Evolutionary conservation across 345 rosid species (phyloP).

Genomic region (Streptanthus diversifolius): DNA sequence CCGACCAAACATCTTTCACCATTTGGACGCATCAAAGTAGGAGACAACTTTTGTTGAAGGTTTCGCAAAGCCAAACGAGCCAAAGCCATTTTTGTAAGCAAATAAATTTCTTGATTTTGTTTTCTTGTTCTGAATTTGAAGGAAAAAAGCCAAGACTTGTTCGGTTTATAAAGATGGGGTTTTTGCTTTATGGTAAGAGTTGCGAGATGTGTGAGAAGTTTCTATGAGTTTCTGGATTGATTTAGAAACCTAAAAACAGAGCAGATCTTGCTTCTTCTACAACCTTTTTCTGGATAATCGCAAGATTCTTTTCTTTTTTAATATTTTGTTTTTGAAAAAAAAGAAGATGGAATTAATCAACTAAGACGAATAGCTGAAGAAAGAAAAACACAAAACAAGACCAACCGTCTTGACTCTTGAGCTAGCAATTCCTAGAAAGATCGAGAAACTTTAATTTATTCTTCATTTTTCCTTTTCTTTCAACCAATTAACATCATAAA

Average conservation of each 20-base stretch:
- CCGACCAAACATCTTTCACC: constrained; percentile 22
- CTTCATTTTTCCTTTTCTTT: not conserved
- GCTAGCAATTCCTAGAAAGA: constrained; percentile 9
- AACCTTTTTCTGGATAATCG: constrained; percentile 19
- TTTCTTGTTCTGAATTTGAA: not conserved
- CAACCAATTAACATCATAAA: not conserved
- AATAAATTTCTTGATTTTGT: not conserved
- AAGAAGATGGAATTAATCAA: not conserved
- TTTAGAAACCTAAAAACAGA: not conserved
- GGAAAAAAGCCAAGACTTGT: constrained; percentile 6
- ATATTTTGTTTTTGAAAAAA: not conserved
- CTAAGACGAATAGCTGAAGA: not conserved
- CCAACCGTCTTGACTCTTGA: not conserved
- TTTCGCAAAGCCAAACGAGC: constrained; percentile 62
- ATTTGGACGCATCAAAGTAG: constrained; percentile 19
- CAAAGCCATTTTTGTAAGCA: constrained; percentile 43
- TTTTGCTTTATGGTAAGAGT: not conserved
- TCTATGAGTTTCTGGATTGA: constrained; percentile 43
- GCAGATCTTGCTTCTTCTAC: constrained; percentile 33
- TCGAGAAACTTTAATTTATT: not conserved
- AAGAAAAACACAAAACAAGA: not conserved
- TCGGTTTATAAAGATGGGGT: constrained; percentile 16
- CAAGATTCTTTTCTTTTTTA: constrained; percentile 13
- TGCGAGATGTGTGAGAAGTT: constrained; percentile 40
- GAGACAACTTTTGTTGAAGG: constrained; percentile 38